These are phyloP conservation scores for Heritiera fomes DNA, from an alignment of 345 rosid species.

Conservation along the genomic window DNA sequence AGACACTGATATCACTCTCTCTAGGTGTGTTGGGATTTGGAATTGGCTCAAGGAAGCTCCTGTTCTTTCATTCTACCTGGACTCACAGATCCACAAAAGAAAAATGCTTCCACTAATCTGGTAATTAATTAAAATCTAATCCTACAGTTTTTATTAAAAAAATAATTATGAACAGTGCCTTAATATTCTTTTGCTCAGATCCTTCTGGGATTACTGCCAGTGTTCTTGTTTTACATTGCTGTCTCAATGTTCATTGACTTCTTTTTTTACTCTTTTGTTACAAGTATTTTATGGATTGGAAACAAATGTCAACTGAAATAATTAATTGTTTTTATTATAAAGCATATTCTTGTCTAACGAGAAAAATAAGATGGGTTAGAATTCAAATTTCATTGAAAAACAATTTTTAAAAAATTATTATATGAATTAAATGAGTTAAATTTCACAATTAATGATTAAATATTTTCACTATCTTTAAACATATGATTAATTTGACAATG, in stretches of 20 bases:
- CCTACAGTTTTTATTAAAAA: conserved; percentile 18
- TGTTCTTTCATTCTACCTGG: background rate
- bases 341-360: no score
- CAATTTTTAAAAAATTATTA: no score
- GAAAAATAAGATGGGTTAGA: no score
- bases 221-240: conserved; percentile 3
- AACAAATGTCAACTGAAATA: conserved; percentile 16
- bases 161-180: background rate
- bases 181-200: conserved; percentile 4
- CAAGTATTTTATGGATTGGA: background rate
- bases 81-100: background rate
- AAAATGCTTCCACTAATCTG: conserved; percentile 2
- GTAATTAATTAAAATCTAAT: conserved; percentile 18
- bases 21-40: background rate
- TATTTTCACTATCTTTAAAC: background rate
- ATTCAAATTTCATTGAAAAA: no score
- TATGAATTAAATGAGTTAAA: no score
- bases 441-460: no score
- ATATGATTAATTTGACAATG: conserved; percentile 14
- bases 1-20: background rate
- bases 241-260: background rate
- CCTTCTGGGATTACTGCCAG: background rate
- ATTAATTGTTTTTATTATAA: background rate
- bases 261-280: background rate
- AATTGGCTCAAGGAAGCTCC: background rate